Evolutionary conservation across 1,139 yeast species (phyloP).

Genomic region (Magnusiomyces clavatus): DNA sequence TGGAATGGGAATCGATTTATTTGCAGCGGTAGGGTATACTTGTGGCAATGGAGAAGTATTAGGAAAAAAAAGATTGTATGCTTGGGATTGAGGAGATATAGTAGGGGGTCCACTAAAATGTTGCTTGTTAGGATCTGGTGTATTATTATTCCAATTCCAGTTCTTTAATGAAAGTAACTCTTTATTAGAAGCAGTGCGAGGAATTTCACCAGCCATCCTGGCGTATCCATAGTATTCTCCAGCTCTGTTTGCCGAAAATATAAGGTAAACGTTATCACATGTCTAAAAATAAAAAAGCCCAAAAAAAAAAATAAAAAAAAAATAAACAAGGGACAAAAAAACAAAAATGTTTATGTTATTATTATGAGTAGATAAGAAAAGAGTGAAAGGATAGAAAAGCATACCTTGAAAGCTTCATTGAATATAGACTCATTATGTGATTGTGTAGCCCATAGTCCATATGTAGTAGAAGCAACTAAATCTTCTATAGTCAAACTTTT

Average conservation of each 20-base stretch:
- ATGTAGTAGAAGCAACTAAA: slow-evolving; percentile 28
- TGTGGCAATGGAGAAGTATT: slow-evolving; percentile 11
- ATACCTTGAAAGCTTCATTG: slow-evolving; percentile 30
- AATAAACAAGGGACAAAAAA: slow-evolving; percentile 2
- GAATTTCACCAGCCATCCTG: slow-evolving; percentile 29
- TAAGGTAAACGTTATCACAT: slow-evolving; percentile 32
- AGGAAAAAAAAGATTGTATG: neutral
- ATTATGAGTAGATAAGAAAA: neutral
- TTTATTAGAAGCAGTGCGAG: slow-evolving; percentile 9
- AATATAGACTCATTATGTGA: slow-evolving; percentile 32
- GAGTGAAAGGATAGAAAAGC: neutral
- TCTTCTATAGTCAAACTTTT: slow-evolving; percentile 35
- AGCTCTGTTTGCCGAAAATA: slow-evolving; percentile 36
- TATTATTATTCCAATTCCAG: slow-evolving; percentile 1
- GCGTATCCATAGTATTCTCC: slow-evolving; percentile 37
- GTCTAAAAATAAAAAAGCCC: slow-evolving; percentile 11
- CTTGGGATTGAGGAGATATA: slow-evolving; percentile 7
- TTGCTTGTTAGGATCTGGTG: neutral
- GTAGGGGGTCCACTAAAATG: slow-evolving; percentile 1
- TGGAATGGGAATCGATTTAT: slow-evolving; percentile 25
- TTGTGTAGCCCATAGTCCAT: slow-evolving; percentile 36
- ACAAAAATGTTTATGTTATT: neutral
- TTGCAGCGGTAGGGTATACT: slow-evolving; percentile 20
- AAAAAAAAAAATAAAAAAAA: neutral
- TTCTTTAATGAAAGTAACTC: neutral